Percentiles rank a stretch among this genome's conserved stretches.
Evolutionary conservation across 768 basidiomycete species (phyloP).

Genomic region (Leccinellum luteum): DNA sequence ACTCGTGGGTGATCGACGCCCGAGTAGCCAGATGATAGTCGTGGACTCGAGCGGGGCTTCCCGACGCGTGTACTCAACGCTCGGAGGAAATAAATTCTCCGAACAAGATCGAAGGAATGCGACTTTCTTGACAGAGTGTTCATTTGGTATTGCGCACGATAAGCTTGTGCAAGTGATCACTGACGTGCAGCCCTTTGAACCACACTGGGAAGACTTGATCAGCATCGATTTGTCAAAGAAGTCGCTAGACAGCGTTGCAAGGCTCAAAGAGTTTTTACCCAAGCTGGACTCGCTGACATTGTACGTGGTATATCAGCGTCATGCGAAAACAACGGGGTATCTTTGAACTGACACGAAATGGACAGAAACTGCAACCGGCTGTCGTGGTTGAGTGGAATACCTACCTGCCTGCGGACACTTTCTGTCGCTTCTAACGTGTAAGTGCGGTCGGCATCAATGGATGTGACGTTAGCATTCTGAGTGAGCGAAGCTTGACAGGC

Average conservation of each 20-base stretch:
- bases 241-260: constrained; percentile 60
- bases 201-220: constrained; percentile 84
- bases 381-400: constrained; percentile 79
- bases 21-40: constrained; percentile 31
- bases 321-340: neutral
- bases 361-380: constrained; percentile 70
- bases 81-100: constrained; percentile 38
- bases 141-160: constrained; percentile 93
- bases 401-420: constrained; percentile 67
- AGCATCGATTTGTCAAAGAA: constrained; percentile 68
- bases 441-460: constrained; percentile 10
- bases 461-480: constrained; percentile 15
- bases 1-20: constrained; percentile 43
- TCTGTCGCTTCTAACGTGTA: constrained; percentile 76
- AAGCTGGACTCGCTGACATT: constrained; percentile 69
- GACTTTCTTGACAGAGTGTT: constrained; percentile 93
- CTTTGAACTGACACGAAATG: constrained; percentile 15
- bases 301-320: constrained; percentile 46
- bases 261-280: constrained; percentile 88
- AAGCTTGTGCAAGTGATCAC: constrained; percentile 89
- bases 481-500: constrained; percentile 64
- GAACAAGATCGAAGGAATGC: constrained; percentile 41
- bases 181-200: constrained; percentile 91
- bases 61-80: constrained; percentile 45
- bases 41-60: constrained; percentile 26